These are phyloP conservation scores for Trichoderma sp. DNA, from an alignment of 2,329 filamentous ascomycete genomes.

Conservation along the genomic window DNA sequence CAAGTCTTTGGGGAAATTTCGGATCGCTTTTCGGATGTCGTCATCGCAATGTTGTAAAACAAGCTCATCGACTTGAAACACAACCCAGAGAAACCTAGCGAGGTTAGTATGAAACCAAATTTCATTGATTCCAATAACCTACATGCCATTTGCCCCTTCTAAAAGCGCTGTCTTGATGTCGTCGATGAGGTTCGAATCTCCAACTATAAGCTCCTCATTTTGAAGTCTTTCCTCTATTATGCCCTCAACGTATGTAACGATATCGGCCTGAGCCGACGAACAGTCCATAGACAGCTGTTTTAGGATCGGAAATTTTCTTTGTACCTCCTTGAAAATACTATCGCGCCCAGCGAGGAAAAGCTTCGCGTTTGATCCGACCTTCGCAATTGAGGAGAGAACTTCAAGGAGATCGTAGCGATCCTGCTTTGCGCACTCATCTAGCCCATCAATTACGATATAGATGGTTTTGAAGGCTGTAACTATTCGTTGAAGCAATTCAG, in stretches of 20 bases:
- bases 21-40: slow-evolving; percentile 20
- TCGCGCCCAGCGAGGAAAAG: slow-evolving; percentile 31
- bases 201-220: slow-evolving; percentile 21
- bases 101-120: background rate
- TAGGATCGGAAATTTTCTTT: slow-evolving; percentile 7
- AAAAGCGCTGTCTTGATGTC: slow-evolving; percentile 30
- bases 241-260: slow-evolving; percentile 18
- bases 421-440: slow-evolving; percentile 32
- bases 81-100: slow-evolving; percentile 40
- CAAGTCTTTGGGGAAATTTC: slow-evolving; percentile 19
- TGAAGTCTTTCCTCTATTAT: slow-evolving; percentile 11
- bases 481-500: background rate
- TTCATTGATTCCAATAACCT: slow-evolving; percentile 11
- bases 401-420: slow-evolving; percentile 23
- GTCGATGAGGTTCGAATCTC: slow-evolving; percentile 22
- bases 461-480: background rate
- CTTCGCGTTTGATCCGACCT: slow-evolving; percentile 15
- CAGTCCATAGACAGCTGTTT: slow-evolving; percentile 15
- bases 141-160: slow-evolving; percentile 36
- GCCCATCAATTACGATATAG: slow-evolving; percentile 34
- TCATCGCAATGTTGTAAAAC: slow-evolving; percentile 29
- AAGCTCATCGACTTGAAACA: slow-evolving; percentile 36
- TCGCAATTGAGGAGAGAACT: background rate
- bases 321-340: slow-evolving; percentile 22
- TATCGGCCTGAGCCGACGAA: background rate